phyloP scores from a whole-genome alignment of 768 basidiomycete species.

The Agaricus blazei region DNA sequence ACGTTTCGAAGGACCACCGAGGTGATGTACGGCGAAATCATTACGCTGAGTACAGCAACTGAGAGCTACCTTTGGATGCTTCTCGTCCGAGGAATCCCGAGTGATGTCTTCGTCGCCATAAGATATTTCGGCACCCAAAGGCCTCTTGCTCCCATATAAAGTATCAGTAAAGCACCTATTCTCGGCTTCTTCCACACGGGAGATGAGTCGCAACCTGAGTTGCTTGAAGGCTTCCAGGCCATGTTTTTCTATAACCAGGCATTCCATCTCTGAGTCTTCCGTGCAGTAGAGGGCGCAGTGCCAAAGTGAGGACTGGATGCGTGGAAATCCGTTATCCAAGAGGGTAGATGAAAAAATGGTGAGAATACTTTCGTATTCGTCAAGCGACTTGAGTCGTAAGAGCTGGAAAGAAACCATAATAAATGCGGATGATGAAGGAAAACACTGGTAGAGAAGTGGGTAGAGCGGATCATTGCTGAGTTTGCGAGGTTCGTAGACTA shows the following conservation, averaged over 20 bases:
- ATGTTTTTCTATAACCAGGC: slow-evolving; percentile 11
- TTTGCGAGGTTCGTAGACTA: not conserved
- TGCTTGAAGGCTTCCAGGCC: slow-evolving; percentile 21
- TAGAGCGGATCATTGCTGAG: not conserved
- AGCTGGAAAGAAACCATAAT: slow-evolving; percentile 4
- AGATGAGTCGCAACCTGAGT: slow-evolving; percentile 37
- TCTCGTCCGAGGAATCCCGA: slow-evolving; percentile 15
- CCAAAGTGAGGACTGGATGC: slow-evolving; percentile 49
- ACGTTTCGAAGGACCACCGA: slow-evolving; percentile 9
- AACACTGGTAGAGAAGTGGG: not conserved
- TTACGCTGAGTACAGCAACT: slow-evolving; percentile 38
- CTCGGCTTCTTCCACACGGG: slow-evolving; percentile 48
- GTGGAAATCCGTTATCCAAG: slow-evolving; percentile 27
- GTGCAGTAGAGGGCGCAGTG: slow-evolving; percentile 43
- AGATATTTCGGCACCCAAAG: not conserved
- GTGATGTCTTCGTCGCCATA: not conserved
- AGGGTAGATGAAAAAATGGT: slow-evolving; percentile 25
- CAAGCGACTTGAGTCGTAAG: slow-evolving; percentile 5
- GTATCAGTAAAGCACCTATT: slow-evolving; percentile 34
- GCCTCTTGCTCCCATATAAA: not conserved
- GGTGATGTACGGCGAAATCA: slow-evolving; percentile 16
- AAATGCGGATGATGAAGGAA: slow-evolving; percentile 13
- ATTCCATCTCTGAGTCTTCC: slow-evolving; percentile 27
- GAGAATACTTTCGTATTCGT: slow-evolving; percentile 13
- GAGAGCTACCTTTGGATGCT: slow-evolving; percentile 45